phyloP scores from a whole-genome alignment of 345 rosid genomes.

The Brassica cretica region DNA sequence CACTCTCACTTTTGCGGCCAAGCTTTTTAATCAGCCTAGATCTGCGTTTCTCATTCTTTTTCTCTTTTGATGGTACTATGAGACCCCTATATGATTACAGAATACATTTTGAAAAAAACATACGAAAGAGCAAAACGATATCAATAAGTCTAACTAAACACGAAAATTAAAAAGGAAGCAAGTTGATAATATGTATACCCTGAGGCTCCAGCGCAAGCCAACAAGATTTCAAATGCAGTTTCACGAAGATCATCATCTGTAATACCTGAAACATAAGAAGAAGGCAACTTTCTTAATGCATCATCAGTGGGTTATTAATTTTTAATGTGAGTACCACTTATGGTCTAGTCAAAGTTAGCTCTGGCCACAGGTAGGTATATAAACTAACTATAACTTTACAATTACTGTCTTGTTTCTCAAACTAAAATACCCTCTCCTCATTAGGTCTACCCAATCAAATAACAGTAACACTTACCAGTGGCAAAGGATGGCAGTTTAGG shows the following conservation, averaged over 20 bases:
- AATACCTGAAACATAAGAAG: slow-evolving; percentile 54
- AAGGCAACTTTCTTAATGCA: slow-evolving; percentile 9
- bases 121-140: slow-evolving; percentile 4
- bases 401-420: not conserved
- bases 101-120: slow-evolving; percentile 21
- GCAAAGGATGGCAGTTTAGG: slow-evolving; percentile 77
- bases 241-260: slow-evolving; percentile 94
- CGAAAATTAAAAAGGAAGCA: slow-evolving; percentile 22
- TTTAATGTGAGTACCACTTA: not conserved
- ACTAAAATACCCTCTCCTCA: slow-evolving; percentile 5
- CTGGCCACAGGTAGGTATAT: not conserved
- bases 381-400: not conserved
- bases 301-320: not conserved
- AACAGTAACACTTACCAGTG: slow-evolving; percentile 56
- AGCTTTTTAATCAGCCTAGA: slow-evolving; percentile 93
- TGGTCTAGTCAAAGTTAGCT: slow-evolving; percentile 8
- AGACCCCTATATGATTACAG: slow-evolving; percentile 60
- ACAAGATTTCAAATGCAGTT: slow-evolving; percentile 87
- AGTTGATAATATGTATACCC: slow-evolving; percentile 57
- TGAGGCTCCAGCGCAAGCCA: slow-evolving; percentile 97
- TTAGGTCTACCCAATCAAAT: not conserved
- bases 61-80: slow-evolving; percentile 87
- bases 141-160: slow-evolving; percentile 3
- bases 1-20: slow-evolving; percentile 72
- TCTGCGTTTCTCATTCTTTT: slow-evolving; percentile 72